These are phyloP conservation scores for Aspergillus awamori DNA, from an alignment of 2,329 filamentous ascomycete species.

Conservation along the genomic window DNA sequence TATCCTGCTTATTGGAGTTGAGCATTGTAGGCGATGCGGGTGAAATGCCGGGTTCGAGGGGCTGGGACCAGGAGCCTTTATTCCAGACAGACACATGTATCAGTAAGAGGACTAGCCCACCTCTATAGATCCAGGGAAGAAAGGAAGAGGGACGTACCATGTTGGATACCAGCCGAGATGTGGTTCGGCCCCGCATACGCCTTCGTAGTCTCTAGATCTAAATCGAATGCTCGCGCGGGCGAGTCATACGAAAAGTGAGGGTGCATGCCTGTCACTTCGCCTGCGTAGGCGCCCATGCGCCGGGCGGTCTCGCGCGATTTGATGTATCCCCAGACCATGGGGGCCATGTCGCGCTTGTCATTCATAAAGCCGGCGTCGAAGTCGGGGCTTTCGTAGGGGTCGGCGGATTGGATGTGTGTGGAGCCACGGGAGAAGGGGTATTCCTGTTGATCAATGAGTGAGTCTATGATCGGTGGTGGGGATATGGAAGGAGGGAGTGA, in stretches of 20 bases:
- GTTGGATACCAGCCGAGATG: conserved; percentile 70
- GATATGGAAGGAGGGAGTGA: not conserved
- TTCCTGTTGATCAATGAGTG: conserved; percentile 44
- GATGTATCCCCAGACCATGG: conserved; percentile 83
- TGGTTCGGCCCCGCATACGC: conserved; percentile 74
- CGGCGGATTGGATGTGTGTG: conserved; percentile 70
- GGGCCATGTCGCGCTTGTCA: conserved; percentile 80
- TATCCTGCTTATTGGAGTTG: conserved; percentile 65
- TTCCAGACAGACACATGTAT: not conserved
- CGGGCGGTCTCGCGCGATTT: conserved; percentile 79
- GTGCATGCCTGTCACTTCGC: conserved; percentile 68
- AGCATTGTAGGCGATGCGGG: conserved; percentile 53
- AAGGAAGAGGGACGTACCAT: conserved; percentile 52
- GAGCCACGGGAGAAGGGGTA: conserved; percentile 75
- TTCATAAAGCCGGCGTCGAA: conserved; percentile 86
- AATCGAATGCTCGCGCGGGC: conserved; percentile 68
- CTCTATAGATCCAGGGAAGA: not conserved
- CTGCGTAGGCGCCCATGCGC: conserved; percentile 76
- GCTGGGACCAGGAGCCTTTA: conserved; percentile 63
- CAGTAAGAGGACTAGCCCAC: not conserved
- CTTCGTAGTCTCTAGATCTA: conserved; percentile 76
- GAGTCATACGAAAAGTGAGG: conserved; percentile 74
- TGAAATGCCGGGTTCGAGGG: conserved; percentile 58
- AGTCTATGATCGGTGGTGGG: not conserved
- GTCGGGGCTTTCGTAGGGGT: conserved; percentile 74